Evolutionary conservation across 208 protist species (phyloP).

Genomic region (Leishmania martiniquensis): DNA sequence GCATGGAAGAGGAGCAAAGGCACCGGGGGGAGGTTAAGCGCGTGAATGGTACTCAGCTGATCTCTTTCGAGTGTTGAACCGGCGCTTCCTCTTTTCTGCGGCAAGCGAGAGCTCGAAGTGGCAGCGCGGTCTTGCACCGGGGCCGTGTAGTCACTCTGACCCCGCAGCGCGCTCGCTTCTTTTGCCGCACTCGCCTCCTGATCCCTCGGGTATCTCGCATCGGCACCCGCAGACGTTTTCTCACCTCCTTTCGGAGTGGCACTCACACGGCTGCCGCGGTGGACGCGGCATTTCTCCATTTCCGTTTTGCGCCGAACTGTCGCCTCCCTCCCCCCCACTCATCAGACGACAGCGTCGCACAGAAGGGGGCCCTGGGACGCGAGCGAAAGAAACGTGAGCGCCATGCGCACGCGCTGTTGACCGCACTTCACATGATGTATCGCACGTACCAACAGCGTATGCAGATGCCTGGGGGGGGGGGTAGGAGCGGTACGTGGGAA

Average conservation of each 20-base stretch:
- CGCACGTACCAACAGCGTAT: neutral
- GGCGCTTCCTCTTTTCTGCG: neutral
- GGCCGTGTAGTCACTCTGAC: neutral
- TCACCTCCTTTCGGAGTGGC: no score
- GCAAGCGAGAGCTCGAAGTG: neutral
- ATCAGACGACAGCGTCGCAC: neutral
- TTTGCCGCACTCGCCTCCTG: neutral
- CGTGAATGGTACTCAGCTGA: neutral
- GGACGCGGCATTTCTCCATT: no score
- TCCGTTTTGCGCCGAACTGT: no score
- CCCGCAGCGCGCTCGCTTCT: neutral
- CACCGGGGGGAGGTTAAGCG: neutral
- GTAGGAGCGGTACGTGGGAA: neutral
- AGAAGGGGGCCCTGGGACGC: neutral
- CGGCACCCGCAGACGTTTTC: no score
- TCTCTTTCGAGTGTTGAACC: neutral
- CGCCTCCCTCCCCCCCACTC: no score
- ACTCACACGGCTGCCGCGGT: no score
- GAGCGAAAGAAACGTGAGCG: neutral
- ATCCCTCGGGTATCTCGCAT: neutral
- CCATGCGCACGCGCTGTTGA: neutral
- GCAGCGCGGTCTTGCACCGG: neutral
- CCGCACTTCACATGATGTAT: neutral
- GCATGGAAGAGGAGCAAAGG: neutral
- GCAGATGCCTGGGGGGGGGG: neutral